Evolutionary conservation across 192 early-diverging fungal species (phyloP).

Genomic region (Coemansia sp.): DNA sequence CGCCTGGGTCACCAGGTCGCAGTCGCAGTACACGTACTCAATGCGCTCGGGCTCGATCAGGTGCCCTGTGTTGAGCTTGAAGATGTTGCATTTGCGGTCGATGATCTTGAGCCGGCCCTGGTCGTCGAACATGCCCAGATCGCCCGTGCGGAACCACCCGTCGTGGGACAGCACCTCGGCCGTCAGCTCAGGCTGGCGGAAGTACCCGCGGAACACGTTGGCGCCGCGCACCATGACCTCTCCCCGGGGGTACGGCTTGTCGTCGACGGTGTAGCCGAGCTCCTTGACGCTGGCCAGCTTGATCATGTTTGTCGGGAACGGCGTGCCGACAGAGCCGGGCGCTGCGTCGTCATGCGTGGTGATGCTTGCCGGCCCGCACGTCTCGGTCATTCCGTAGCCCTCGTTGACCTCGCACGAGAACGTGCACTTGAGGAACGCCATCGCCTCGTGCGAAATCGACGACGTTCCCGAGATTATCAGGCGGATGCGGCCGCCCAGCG

Average conservation of each 20-base stretch:
- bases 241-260: slow-evolving; percentile 83
- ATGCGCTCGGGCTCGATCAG: slow-evolving; percentile 93
- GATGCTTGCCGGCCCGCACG: slow-evolving; percentile 57
- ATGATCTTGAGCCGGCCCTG: slow-evolving; percentile 85
- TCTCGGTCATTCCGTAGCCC: slow-evolving; percentile 94
- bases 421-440: slow-evolving; percentile 81
- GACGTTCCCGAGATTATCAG: slow-evolving; percentile 82
- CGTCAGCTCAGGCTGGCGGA: slow-evolving; percentile 78
- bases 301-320: slow-evolving; percentile 70
- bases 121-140: slow-evolving; percentile 86
- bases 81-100: slow-evolving; percentile 94
- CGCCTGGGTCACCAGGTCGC: slow-evolving; percentile 66
- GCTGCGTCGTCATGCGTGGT: slow-evolving; percentile 60
- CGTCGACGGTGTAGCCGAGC: slow-evolving; percentile 78
- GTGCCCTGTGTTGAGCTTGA: slow-evolving; percentile 88
- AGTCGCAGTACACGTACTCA: slow-evolving; percentile 86
- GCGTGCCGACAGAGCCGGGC: slow-evolving; percentile 74
- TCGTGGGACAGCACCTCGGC: slow-evolving; percentile 74
- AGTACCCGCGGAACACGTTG: slow-evolving; percentile 81
- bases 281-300: slow-evolving; percentile 90
- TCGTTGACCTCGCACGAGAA: slow-evolving; percentile 80
- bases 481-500: slow-evolving; percentile 77
- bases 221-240: slow-evolving; percentile 87
- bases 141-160: slow-evolving; percentile 91
- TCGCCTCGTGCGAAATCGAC: slow-evolving; percentile 79